Evolutionary conservation across 2,329 filamentous ascomycete species (phyloP).

Genomic region (Cadophora malorum): DNA sequence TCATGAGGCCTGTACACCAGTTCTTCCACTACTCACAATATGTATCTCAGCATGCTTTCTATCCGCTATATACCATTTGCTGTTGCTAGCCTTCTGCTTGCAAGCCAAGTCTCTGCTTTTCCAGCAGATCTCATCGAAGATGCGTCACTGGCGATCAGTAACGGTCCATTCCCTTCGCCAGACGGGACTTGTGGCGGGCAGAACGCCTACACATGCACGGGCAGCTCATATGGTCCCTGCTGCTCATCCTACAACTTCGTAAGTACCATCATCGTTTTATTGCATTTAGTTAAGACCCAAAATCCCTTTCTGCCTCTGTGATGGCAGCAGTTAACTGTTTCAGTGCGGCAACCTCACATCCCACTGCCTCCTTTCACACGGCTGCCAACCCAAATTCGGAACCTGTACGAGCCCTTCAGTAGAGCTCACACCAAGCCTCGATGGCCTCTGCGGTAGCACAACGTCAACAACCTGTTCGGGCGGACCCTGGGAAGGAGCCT

Average conservation of each 20-base stretch:
- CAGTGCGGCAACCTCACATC: constrained; percentile 23
- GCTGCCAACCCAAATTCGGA: constrained; percentile 21
- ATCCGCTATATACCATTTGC: not conserved
- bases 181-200: constrained; percentile 25
- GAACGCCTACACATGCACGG: constrained; percentile 16
- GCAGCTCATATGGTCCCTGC: constrained; percentile 19
- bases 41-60: not conserved
- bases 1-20: too few species aligned
- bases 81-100: not conserved
- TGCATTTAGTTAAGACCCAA: not conserved
- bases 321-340: not conserved
- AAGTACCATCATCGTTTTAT: not conserved
- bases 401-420: constrained; percentile 4
- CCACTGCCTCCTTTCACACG: constrained; percentile 24
- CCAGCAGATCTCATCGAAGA: constrained; percentile 8
- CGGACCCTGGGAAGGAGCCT: constrained; percentile 23
- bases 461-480: constrained; percentile 18
- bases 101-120: not conserved
- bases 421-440: constrained; percentile 18
- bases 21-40: too few species aligned
- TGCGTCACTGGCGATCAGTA: not conserved
- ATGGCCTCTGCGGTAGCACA: constrained; percentile 20
- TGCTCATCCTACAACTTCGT: constrained; percentile 24
- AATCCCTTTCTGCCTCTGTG: too few species aligned
- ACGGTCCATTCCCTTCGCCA: not conserved